A percentile compares a stretch with the other conserved stretches of the same genome.
Conservation (phyloP, 495 filamentous ascomycete genomes). For the Cairneyella variabilis region DNA sequence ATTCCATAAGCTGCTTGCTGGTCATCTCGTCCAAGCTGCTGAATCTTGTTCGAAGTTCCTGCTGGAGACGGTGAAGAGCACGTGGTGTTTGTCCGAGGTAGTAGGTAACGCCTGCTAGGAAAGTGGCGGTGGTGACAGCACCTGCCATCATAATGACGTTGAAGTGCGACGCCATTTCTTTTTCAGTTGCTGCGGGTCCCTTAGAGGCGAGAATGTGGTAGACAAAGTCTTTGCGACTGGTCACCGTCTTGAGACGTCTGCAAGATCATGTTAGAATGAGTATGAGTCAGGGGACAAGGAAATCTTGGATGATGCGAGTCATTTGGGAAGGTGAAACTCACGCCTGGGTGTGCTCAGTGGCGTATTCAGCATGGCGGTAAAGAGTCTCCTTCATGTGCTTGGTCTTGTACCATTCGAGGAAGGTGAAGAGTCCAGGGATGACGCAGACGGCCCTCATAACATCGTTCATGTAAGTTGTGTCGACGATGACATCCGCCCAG, state of each 20-base stretch:
- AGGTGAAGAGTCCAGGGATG: slow-evolving; percentile 7
- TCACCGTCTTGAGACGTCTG: slow-evolving; percentile 8
- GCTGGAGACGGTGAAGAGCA: slow-evolving; percentile 15
- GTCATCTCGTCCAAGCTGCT: slow-evolving; percentile 46
- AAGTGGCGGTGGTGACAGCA: slow-evolving; percentile 54
- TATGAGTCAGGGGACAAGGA: neutral
- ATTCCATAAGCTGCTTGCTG: slow-evolving; percentile 12
- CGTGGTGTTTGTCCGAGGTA: slow-evolving; percentile 41
- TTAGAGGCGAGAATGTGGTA: slow-evolving; percentile 19
- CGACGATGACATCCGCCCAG: slow-evolving; percentile 12
- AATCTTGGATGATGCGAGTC: neutral
- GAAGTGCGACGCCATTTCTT: slow-evolving; percentile 32
- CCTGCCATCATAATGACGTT: slow-evolving; percentile 42
- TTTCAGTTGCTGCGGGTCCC: neutral
- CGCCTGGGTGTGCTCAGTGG: slow-evolving; percentile 16
- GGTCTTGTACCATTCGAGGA: slow-evolving; percentile 10
- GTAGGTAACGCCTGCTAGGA: slow-evolving; percentile 48
- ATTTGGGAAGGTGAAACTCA: neutral
- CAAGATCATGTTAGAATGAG: neutral
- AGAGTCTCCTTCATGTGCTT: slow-evolving; percentile 3
- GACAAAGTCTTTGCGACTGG: slow-evolving; percentile 25
- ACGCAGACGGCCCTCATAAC: slow-evolving; percentile 11
- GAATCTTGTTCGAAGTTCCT: slow-evolving; percentile 49
- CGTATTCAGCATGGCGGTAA: slow-evolving; percentile 13
- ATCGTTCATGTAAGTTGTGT: slow-evolving; percentile 15